Conservation (phyloP, 2,329 filamentous ascomycete genomes). For the Dactylonectria macrodidyma region DNA sequence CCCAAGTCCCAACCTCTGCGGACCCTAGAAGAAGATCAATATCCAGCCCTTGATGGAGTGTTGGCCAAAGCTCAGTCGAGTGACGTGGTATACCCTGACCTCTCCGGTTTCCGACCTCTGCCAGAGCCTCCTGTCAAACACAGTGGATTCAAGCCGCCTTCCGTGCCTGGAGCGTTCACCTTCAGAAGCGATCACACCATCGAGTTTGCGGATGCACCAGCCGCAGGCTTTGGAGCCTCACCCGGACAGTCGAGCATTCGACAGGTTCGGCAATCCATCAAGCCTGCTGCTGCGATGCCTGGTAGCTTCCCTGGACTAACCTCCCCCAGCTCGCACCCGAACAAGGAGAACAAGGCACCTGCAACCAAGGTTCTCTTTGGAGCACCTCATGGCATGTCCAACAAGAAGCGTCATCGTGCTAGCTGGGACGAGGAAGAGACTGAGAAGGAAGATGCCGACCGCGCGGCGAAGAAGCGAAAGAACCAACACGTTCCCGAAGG, state of each 20-base stretch:
- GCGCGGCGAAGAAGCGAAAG: slow-evolving; percentile 73
- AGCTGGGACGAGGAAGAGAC: slow-evolving; percentile 70
- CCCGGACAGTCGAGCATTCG: slow-evolving; percentile 74
- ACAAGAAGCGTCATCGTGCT: slow-evolving; percentile 76
- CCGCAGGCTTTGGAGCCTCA: slow-evolving; percentile 69
- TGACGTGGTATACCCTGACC: slow-evolving; percentile 67
- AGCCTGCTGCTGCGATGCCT: slow-evolving; percentile 64
- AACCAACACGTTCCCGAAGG: slow-evolving; percentile 64
- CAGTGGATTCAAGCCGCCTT: slow-evolving; percentile 50
- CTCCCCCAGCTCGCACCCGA: slow-evolving; percentile 54
- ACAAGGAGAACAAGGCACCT: slow-evolving; percentile 71
- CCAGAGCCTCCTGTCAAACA: slow-evolving; percentile 45
- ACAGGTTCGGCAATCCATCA: slow-evolving; percentile 69
- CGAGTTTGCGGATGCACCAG: slow-evolving; percentile 64
- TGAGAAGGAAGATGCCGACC: slow-evolving; percentile 62
- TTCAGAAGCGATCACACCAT: slow-evolving; percentile 79
- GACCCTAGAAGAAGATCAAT: slow-evolving; percentile 42
- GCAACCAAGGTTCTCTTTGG: slow-evolving; percentile 57
- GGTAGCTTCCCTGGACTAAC: slow-evolving; percentile 65
- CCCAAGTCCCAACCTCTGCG: slow-evolving; percentile 58
- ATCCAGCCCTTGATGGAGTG: slow-evolving; percentile 50
- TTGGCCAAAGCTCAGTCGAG: slow-evolving; percentile 45
- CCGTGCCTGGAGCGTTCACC: slow-evolving; percentile 72
- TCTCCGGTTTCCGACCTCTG: slow-evolving; percentile 59
- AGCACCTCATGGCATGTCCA: slow-evolving; percentile 73